Conservation (phyloP, 2,329 filamentous ascomycete species). For the Aspergillus terreus region DNA sequence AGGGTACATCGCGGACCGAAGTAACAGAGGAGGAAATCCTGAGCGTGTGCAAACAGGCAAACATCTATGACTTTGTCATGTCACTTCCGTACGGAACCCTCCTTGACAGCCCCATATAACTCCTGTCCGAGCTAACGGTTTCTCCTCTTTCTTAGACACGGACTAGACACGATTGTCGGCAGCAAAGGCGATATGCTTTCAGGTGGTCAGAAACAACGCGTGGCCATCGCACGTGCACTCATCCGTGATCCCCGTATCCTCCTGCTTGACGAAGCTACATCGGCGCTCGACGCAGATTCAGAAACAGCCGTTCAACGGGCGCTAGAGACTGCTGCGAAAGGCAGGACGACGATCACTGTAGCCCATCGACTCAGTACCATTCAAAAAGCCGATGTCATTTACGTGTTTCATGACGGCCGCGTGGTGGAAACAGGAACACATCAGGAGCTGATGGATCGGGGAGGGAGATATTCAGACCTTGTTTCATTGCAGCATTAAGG, state of each 20-base stretch:
- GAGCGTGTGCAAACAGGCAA: constrained; percentile 80
- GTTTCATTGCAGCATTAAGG: constrained; percentile 68
- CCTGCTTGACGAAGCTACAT: constrained; percentile 72
- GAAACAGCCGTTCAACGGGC: constrained; percentile 61
- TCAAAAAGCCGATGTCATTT: constrained; percentile 90
- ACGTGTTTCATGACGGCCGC: constrained; percentile 84
- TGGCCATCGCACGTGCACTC: constrained; percentile 87
- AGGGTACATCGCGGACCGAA: constrained; percentile 65
- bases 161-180: constrained; percentile 67
- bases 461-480: constrained; percentile 72
- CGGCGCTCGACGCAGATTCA: constrained; percentile 48
- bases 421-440: constrained; percentile 85
- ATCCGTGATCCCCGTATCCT: constrained; percentile 88
- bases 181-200: constrained; percentile 81
- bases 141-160: constrained; percentile 64
- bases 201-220: constrained; percentile 90
- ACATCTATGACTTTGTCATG: constrained; percentile 88
- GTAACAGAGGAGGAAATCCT: constrained; percentile 70
- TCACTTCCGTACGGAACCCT: constrained; percentile 61
- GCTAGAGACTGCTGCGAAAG: constrained; percentile 78
- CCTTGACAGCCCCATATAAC: no score
- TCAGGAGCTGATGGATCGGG: constrained; percentile 63
- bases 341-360: constrained; percentile 86
- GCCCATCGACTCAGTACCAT: constrained; percentile 90
- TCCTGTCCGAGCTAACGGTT: constrained; percentile 13